phyloP scores from a whole-genome alignment of 768 basidiomycete genomes.

The Leccinum uliginosum region DNA sequence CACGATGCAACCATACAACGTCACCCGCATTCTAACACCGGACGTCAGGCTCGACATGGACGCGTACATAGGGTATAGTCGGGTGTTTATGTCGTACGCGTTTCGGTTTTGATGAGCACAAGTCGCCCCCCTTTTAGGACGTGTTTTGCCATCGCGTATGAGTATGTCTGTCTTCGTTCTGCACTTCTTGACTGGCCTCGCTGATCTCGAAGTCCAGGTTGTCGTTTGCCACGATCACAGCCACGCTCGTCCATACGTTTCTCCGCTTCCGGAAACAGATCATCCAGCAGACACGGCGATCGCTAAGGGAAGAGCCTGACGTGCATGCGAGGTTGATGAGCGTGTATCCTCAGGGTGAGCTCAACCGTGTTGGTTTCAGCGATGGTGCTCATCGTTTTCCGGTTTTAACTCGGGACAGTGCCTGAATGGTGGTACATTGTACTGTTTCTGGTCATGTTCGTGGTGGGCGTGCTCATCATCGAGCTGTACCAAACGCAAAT shows the following conservation, averaged over 20 bases:
- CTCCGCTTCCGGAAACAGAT: slow-evolving; percentile 80
- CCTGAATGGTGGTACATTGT: slow-evolving; percentile 83
- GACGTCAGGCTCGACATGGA: slow-evolving; percentile 51
- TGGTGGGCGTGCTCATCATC: slow-evolving; percentile 63
- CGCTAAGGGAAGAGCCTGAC: slow-evolving; percentile 75
- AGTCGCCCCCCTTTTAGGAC: slow-evolving; percentile 11
- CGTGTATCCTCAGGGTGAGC: slow-evolving; percentile 47
- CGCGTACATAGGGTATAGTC: slow-evolving; percentile 53
- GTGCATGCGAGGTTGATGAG: slow-evolving; percentile 83
- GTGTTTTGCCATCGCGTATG: slow-evolving; percentile 29
- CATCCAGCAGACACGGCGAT: slow-evolving; percentile 61
- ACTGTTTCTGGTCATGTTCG: slow-evolving; percentile 70
- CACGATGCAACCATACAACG: slow-evolving; percentile 50
- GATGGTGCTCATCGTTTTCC: background rate
- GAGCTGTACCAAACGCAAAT: slow-evolving; percentile 69
- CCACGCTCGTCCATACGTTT: slow-evolving; percentile 30
- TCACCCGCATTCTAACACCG: slow-evolving; percentile 49
- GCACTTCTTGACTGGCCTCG: background rate
- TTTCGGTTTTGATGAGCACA: background rate
- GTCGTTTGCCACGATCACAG: slow-evolving; percentile 72
- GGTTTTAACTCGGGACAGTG: slow-evolving; percentile 35
- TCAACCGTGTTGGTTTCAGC: background rate
- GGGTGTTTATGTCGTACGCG: slow-evolving; percentile 50
- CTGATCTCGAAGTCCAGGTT: slow-evolving; percentile 56
- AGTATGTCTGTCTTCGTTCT: slow-evolving; percentile 10